phyloP scores from a whole-genome alignment of 352 stramenopile species.

The Phytophthora pini region DNA sequence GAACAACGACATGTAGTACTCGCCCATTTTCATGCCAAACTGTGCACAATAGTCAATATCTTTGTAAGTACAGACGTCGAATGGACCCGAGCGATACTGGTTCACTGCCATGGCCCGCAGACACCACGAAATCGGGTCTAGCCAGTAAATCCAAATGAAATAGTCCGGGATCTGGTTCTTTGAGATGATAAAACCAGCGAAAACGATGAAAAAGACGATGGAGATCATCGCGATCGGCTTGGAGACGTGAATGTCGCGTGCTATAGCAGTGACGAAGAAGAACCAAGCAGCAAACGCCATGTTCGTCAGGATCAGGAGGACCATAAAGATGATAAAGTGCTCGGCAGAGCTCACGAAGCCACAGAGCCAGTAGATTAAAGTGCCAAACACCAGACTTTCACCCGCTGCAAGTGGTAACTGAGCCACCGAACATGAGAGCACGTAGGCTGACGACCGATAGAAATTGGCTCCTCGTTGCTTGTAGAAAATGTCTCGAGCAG shows the following conservation, averaged over 20 bases:
- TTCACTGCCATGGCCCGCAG: conserved; percentile 39
- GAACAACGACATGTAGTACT: conserved; percentile 47
- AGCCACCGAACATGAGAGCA: conserved; percentile 60
- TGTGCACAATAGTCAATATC: conserved; percentile 37
- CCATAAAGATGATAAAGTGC: conserved; percentile 50
- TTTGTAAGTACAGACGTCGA: conserved; percentile 40
- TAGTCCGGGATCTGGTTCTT: conserved; percentile 46
- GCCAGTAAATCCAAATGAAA: conserved; percentile 54
- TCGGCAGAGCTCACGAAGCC: conserved; percentile 38
- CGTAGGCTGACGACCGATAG: conserved; percentile 63
- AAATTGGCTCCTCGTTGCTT: conserved; percentile 83
- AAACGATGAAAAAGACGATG: conserved; percentile 48
- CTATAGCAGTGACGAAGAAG: conserved; percentile 44
- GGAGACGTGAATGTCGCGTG: conserved; percentile 33
- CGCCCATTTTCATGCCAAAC: conserved; percentile 42
- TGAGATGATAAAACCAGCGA: conserved; percentile 54
- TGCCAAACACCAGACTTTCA: conserved; percentile 75
- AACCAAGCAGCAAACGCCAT: conserved; percentile 51
- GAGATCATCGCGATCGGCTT: conserved; percentile 48
- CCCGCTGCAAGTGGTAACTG: conserved; percentile 61
- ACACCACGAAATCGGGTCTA: conserved; percentile 53
- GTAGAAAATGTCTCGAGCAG: conserved; percentile 71
- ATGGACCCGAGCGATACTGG: conserved; percentile 24
- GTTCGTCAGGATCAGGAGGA: conserved; percentile 46
- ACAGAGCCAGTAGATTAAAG: conserved; percentile 80